Percentiles rank a stretch among this genome's conserved stretches.
These are phyloP conservation scores for Populus hybrid DNA, from an alignment of 441 rosid genomes.

Conservation along the genomic window DNA sequence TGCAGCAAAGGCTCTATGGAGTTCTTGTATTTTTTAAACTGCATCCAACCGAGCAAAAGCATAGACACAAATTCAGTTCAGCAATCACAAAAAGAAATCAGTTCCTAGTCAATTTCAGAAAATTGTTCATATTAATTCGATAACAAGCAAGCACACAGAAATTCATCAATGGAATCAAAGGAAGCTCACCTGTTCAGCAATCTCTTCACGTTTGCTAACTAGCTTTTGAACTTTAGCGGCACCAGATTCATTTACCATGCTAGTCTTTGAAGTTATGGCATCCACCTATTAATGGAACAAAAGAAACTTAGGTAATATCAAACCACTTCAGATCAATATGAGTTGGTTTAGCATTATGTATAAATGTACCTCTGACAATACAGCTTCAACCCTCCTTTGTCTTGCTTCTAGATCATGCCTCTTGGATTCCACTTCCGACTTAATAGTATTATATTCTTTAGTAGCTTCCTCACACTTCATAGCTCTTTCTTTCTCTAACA, in stretches of 20 bases:
- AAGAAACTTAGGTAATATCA: slow-evolving; percentile 8
- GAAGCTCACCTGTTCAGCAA: slow-evolving; percentile 16
- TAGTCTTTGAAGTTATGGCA: slow-evolving; percentile 49
- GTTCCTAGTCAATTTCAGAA: not conserved
- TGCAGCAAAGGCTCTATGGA: slow-evolving; percentile 9
- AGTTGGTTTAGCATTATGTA: not conserved
- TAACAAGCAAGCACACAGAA: slow-evolving; percentile 35
- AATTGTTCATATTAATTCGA: not conserved
- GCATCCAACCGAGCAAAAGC: not conserved
- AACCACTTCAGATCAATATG: not conserved
- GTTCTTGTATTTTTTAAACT: slow-evolving; percentile 19
- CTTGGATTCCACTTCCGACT: slow-evolving; percentile 55
- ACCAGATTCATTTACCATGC: slow-evolving; percentile 38
- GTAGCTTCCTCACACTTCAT: slow-evolving; percentile 48
- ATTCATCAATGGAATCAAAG: slow-evolving; percentile 46
- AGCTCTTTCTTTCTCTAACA: slow-evolving; percentile 57
- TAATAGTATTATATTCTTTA: slow-evolving; percentile 39
- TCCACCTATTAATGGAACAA: slow-evolving; percentile 55
- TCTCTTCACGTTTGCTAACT: not conserved
- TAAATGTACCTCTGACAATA: slow-evolving; percentile 53
- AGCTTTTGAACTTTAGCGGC: not conserved
- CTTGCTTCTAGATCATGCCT: slow-evolving; percentile 64
- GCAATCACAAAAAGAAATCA: not conserved
- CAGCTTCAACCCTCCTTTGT: slow-evolving; percentile 65
- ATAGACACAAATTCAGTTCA: not conserved